Base-by-base conservation (phyloP, 306 rosid species). In the Abrus precatorius region DNA sequence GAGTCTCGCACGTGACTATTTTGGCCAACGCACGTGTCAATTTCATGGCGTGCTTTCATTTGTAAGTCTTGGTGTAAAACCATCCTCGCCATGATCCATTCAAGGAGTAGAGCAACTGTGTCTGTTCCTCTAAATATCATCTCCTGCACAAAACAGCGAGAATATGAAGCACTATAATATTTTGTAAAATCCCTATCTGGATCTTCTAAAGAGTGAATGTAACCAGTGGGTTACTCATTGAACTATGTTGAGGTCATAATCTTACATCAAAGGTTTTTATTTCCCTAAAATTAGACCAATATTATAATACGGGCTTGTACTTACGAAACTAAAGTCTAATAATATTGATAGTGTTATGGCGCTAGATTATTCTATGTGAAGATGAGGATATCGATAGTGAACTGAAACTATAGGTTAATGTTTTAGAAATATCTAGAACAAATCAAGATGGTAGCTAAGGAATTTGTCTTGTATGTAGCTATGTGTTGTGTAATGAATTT, bases 91-190 rank as follows among this genome's bases (percentile, higher is more conserved):
- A 95, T 84, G 7, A 82, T 85, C 98, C 98, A 95, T 61, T 95
- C 98, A 2, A 95, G 49, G 36, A 95, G 92, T 52, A 95, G 78
- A 0, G 97, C 94, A 50, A 95, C 87, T 0, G 97, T 90, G 34
- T 95, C 98, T 9, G 97, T 95, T 75, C 98, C 98, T 72, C 98
- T 85, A 66, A 95, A 95, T 82, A 91, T 84, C 95, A 91, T 91
- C 80, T 95, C 98, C 98, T 95, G 64, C 44, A 65, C 38, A 32
- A 68, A 56, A 54, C 7, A 14, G 0, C 12, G 13, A 80, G 2
- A 32, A 38, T 33, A 50, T 48, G 9, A 29, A 9, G 47, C 6
- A 57, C 40, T 36, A 36, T 1, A 56, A 9, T 30, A 41, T 54
- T 8, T 7, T 40, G 3, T 13, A 30, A 20, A 53, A 13, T 32